Conservation (phyloP, 2,329 filamentous ascomycete species). For the Torrubiella hemipterigena region DNA sequence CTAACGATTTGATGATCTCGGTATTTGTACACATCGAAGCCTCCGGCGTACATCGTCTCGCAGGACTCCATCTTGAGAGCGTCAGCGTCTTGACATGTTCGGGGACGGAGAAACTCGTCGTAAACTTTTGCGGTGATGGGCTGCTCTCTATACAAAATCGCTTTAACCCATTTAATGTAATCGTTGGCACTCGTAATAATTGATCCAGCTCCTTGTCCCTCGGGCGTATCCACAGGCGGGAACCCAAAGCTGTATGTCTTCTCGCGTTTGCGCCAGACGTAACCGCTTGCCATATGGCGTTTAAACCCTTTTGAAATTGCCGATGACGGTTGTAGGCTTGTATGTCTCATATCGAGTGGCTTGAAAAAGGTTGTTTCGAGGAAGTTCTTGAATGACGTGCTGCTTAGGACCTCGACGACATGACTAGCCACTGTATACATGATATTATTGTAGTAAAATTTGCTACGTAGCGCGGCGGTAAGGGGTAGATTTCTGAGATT, state of each 20-base stretch:
- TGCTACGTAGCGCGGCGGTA: constrained; percentile 11
- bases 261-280: constrained; percentile 9
- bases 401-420: constrained; percentile 11
- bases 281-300: constrained; percentile 10
- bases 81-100: constrained; percentile 8
- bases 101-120: constrained; percentile 9
- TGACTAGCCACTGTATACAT: constrained; percentile 16
- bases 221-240: constrained; percentile 9
- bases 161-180: constrained; percentile 16
- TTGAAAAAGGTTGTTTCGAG: constrained; percentile 12
- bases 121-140: constrained; percentile 14
- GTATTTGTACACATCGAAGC: constrained; percentile 13
- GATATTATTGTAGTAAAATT: constrained; percentile 15
- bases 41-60: constrained; percentile 10
- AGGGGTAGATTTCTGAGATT: constrained; percentile 15
- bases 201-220: constrained; percentile 17
- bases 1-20: constrained; percentile 10
- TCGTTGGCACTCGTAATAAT: constrained; percentile 16
- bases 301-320: constrained; percentile 10
- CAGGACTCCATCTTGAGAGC: constrained; percentile 6
- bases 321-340: constrained; percentile 11
- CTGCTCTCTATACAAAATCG: constrained; percentile 12
- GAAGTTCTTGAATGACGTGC: constrained; percentile 11
- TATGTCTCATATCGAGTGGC: constrained; percentile 14
- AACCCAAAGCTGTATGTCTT: constrained; percentile 3